phyloP scores from a whole-genome alignment of 2,329 filamentous ascomycete genomes.

The Aphanocladium album region DNA sequence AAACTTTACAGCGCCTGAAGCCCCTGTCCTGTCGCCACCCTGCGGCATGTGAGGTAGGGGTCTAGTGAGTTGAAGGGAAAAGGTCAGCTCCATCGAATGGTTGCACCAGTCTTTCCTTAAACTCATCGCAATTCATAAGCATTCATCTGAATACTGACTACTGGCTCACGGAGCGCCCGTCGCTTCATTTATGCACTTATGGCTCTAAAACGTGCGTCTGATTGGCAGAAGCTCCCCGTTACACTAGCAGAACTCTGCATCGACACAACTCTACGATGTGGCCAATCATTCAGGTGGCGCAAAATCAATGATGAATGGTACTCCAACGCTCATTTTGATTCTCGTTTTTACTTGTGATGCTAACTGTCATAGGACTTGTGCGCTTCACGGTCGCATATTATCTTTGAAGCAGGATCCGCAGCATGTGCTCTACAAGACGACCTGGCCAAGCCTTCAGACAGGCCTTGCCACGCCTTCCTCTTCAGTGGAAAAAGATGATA shows the following conservation, averaged over 20 bases:
- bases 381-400: constrained; percentile 78
- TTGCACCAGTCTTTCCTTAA: not conserved
- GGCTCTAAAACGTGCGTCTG: constrained; percentile 49
- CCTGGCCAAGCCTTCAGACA: constrained; percentile 42
- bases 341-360: not conserved
- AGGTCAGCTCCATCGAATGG: not conserved
- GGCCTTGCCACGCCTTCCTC: constrained; percentile 15
- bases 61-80: not conserved
- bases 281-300: constrained; percentile 95
- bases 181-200: constrained; percentile 18
- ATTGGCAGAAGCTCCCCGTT: constrained; percentile 85
- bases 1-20: not conserved
- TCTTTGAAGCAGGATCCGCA: constrained; percentile 77
- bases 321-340: constrained; percentile 8
- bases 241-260: constrained; percentile 83
- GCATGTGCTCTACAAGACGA: constrained; percentile 74
- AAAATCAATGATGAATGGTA: constrained; percentile 82
- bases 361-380: constrained; percentile 60
- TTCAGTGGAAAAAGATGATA: constrained; percentile 51
- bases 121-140: not conserved
- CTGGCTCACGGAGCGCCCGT: not conserved
- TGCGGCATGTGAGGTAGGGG: not conserved
- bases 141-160: not conserved
- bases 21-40: constrained; percentile 1
- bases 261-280: constrained; percentile 88